These are phyloP conservation scores for Colletotrichum echinochloae DNA, from an alignment of 2,329 filamentous ascomycete genomes.

Conservation along the genomic window DNA sequence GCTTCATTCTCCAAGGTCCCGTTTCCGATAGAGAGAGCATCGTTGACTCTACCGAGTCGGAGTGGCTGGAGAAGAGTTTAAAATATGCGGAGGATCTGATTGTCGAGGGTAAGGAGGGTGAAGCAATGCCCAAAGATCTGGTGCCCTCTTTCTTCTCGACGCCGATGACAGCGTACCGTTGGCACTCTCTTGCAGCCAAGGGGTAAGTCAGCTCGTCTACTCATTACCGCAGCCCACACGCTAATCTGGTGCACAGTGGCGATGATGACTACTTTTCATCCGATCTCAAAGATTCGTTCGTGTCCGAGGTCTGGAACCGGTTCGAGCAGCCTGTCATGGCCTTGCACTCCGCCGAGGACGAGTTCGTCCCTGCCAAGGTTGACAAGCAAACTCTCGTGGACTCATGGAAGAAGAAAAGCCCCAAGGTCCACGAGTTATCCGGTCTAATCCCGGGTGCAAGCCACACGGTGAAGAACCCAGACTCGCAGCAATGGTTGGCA, in stretches of 20 bases:
- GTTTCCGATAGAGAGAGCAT: conserved; percentile 81
- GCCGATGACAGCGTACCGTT: conserved; percentile 65
- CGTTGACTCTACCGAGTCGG: conserved; percentile 56
- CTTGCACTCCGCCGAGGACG: conserved; percentile 74
- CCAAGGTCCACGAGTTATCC: conserved; percentile 62
- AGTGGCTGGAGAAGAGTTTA: conserved; percentile 58
- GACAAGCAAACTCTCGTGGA: conserved; percentile 69
- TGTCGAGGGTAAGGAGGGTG: conserved; percentile 62
- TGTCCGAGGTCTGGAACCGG: conserved; percentile 74
- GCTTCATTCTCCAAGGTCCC: conserved; percentile 82
- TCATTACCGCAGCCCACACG: background rate
- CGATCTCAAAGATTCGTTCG: conserved; percentile 70
- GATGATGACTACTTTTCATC: conserved; percentile 92
- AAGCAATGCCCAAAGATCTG: conserved; percentile 64
- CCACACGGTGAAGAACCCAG: conserved; percentile 61
- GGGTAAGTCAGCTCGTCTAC: conserved; percentile 57
- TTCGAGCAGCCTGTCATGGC: conserved; percentile 72
- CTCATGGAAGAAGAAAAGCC: conserved; percentile 64
- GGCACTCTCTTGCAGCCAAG: conserved; percentile 61
- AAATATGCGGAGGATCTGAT: conserved; percentile 67
- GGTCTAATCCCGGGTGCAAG: conserved; percentile 64
- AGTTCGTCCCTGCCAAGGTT: conserved; percentile 69
- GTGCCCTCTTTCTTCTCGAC: conserved; percentile 55
- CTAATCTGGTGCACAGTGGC: conserved; percentile 58
- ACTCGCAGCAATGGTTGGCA: conserved; percentile 63